A percentile compares a stretch with the other conserved stretches of the same genome.
Evolutionary conservation across 192 early-diverging fungal species (phyloP).

Genomic region (Backusella tarrabulga): DNA sequence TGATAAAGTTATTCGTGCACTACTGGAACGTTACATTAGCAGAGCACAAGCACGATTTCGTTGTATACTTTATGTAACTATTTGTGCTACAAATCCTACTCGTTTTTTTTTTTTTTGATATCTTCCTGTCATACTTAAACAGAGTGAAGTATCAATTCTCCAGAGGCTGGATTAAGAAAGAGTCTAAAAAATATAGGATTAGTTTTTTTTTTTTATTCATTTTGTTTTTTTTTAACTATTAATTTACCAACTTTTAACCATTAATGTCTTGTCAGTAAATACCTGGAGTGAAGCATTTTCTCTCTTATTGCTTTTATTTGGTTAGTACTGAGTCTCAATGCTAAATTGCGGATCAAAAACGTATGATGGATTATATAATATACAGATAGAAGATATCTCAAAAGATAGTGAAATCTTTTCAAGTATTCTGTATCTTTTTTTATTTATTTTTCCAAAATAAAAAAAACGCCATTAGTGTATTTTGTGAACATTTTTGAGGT

Average conservation of each 20-base stretch:
- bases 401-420: neutral
- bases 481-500: neutral
- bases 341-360: constrained; percentile 6
- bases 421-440: neutral
- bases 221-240: neutral
- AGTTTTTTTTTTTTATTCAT: neutral
- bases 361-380: neutral
- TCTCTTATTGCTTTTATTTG: neutral
- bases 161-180: neutral
- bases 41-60: neutral
- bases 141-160: neutral
- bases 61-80: neutral
- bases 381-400: neutral
- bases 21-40: neutral
- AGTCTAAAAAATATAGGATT: neutral
- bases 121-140: neutral
- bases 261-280: neutral
- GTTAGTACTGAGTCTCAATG: neutral
- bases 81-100: neutral
- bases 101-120: neutral
- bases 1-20: neutral
- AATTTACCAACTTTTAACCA: neutral
- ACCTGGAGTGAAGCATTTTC: neutral
- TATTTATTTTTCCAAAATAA: neutral
- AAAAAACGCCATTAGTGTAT: too few relatives aligned